Conservation (phyloP, 2,329 filamentous ascomycete species). For the Fusarium sp. region DNA sequence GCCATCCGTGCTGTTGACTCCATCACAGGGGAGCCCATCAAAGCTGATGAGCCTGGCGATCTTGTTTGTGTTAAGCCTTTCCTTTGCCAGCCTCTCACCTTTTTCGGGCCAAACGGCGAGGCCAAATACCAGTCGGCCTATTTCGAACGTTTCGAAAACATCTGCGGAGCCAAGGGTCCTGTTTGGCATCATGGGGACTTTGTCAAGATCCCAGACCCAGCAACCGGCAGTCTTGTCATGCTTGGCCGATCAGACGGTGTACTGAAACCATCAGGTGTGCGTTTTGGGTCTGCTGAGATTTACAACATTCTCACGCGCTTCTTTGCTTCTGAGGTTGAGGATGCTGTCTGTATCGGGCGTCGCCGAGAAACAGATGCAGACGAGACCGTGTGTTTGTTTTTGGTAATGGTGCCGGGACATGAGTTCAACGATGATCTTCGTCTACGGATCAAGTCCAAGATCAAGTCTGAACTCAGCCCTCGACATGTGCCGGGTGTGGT, state of each 20-base stretch:
- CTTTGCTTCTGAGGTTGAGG: slow-evolving; percentile 82
- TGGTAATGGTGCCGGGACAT: slow-evolving; percentile 76
- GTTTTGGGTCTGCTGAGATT: slow-evolving; percentile 95
- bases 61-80: slow-evolving; percentile 89
- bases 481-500: slow-evolving; percentile 89
- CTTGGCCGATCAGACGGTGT: slow-evolving; percentile 93
- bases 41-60: slow-evolving; percentile 81
- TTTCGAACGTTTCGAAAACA: slow-evolving; percentile 80
- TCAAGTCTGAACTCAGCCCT: slow-evolving; percentile 84
- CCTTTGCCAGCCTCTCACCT: slow-evolving; percentile 89
- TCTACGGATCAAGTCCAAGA: slow-evolving; percentile 71
- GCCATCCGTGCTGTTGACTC: slow-evolving; percentile 74
- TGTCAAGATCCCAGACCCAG: slow-evolving; percentile 73
- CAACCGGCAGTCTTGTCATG: slow-evolving; percentile 87
- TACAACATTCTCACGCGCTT: slow-evolving; percentile 92
- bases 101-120: slow-evolving; percentile 76
- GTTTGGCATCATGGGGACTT: slow-evolving; percentile 98
- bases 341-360: slow-evolving; percentile 88
- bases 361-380: slow-evolving; percentile 78
- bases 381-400: slow-evolving; percentile 89
- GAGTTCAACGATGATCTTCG: slow-evolving; percentile 71
- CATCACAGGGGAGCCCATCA: slow-evolving; percentile 65
- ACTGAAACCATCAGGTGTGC: slow-evolving; percentile 89
- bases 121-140: slow-evolving; percentile 87
- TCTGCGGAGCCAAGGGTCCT: slow-evolving; percentile 54